Evolutionary conservation across 257 asterid genomes (phyloP).

Genomic region (Echium plantagineum): DNA sequence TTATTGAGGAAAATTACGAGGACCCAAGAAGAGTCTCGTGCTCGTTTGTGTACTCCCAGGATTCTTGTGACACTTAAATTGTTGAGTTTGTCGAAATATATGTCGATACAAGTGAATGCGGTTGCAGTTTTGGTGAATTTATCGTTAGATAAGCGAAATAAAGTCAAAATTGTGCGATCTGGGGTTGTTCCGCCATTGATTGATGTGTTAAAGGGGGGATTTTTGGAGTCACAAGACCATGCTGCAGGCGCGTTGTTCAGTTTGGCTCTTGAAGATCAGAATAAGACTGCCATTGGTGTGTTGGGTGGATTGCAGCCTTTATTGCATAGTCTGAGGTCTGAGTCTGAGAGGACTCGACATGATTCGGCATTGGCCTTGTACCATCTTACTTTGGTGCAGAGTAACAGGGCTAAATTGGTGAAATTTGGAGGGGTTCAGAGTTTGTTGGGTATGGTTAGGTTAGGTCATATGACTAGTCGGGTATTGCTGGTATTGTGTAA

Average conservation of each 20-base stretch:
- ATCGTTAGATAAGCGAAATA: slow-evolving; percentile 69
- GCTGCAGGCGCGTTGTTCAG: slow-evolving; percentile 93
- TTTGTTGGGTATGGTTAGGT: slow-evolving; percentile 52
- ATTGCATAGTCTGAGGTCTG: slow-evolving; percentile 61
- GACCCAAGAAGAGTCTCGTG: slow-evolving; percentile 57
- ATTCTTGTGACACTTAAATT: slow-evolving; percentile 41
- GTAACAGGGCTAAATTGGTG: slow-evolving; percentile 71
- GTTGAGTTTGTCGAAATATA: slow-evolving; percentile 42
- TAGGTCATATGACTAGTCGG: slow-evolving; percentile 57
- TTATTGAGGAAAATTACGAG: slow-evolving; percentile 65
- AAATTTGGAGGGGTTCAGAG: slow-evolving; percentile 64
- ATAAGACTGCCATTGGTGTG: slow-evolving; percentile 85
- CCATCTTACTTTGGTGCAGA: slow-evolving; percentile 69
- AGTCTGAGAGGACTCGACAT: slow-evolving; percentile 69
- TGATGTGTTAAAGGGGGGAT: slow-evolving; percentile 55
- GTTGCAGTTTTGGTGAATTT: slow-evolving; percentile 74
- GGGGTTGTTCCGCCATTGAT: slow-evolving; percentile 79
- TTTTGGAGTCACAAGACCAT: slow-evolving; percentile 72
- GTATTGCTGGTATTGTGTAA: slow-evolving; percentile 55
- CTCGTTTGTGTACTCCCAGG: slow-evolving; percentile 55
- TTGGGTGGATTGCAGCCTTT: slow-evolving; percentile 85
- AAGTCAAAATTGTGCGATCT: slow-evolving; percentile 76
- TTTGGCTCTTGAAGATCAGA: slow-evolving; percentile 71
- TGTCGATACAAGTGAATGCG: slow-evolving; percentile 61
- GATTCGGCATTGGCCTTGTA: slow-evolving; percentile 79